Evolutionary conservation across 2,329 filamentous ascomycete genomes (phyloP).

Genomic region (Fusarium albosuccineum): DNA sequence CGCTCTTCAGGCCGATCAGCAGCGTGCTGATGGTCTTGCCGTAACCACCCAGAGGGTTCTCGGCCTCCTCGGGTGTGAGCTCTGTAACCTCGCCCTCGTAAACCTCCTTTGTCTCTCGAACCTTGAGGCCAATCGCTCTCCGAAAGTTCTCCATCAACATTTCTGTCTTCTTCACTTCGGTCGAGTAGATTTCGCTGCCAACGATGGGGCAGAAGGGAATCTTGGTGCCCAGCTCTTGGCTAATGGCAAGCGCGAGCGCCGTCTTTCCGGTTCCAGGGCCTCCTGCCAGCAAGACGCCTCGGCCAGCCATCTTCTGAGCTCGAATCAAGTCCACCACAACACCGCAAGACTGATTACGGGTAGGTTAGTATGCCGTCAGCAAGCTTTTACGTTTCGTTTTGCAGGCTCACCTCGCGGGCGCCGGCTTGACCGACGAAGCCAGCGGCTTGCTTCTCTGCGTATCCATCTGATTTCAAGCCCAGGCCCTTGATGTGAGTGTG

Average conservation of each 20-base stretch:
- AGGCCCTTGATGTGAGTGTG: conserved; percentile 99
- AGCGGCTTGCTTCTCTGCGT: conserved; percentile 80
- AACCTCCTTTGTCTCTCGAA: conserved; percentile 98
- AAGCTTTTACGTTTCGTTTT: background rate
- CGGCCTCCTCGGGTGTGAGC: conserved; percentile 95
- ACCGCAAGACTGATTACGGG: conserved; percentile 80
- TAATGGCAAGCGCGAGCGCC: conserved; percentile 92
- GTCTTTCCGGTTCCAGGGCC: conserved; percentile 98
- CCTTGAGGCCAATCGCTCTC: conserved; percentile 93
- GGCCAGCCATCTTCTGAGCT: conserved; percentile 96
- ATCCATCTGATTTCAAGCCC: conserved; percentile 87
- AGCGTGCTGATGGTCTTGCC: conserved; percentile 98
- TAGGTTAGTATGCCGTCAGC: conserved; percentile 33
- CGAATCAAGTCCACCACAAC: conserved; percentile 96
- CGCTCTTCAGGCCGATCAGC: conserved; percentile 93
- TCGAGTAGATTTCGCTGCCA: conserved; percentile 96
- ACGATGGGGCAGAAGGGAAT: conserved; percentile 99
- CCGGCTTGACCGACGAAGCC: conserved; percentile 92
- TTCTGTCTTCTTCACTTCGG: conserved; percentile 99
- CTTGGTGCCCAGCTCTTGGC: conserved; percentile 96
- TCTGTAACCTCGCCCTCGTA: conserved; percentile 99
- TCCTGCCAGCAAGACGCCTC: conserved; percentile 92
- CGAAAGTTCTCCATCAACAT: conserved; percentile 99
- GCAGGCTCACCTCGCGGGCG: conserved; percentile 81
- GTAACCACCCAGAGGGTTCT: conserved; percentile 96